Conservation (phyloP, 148 eudicot species). For the Rhododendron griersonianum region DNA sequence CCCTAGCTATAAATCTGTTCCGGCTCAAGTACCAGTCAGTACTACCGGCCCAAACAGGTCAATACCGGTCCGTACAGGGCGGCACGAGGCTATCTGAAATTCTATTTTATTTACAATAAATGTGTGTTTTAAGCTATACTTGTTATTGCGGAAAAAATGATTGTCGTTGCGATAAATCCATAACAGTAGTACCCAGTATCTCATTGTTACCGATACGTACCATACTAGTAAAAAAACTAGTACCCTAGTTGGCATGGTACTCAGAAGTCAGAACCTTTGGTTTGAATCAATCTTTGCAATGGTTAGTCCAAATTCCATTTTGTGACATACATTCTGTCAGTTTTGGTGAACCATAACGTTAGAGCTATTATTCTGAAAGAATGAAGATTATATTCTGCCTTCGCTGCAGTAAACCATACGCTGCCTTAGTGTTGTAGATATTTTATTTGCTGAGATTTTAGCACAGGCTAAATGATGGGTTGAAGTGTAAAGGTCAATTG, state of each 20-base stretch:
- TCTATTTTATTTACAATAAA: too few relatives aligned
- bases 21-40: too few relatives aligned
- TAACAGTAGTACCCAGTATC: neutral
- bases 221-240: neutral
- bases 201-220: neutral
- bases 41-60: too few relatives aligned
- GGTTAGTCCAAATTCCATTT: neutral
- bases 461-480: neutral
- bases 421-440: neutral
- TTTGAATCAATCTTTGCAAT: neutral
- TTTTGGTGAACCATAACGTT: neutral
- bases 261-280: neutral
- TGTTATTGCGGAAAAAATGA: neutral
- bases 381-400: neutral
- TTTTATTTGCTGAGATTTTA: neutral
- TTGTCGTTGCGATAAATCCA: neutral
- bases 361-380: neutral
- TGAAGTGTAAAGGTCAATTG: neutral
- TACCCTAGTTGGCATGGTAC: neutral
- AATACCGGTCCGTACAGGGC: too few relatives aligned
- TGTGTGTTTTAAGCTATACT: neutral
- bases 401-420: neutral
- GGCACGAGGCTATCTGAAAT: neutral
- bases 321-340: neutral
- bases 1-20: too few relatives aligned